Percentiles rank a stretch among this genome's conserved stretches.
These are phyloP conservation scores for Fusarium keratoplasticum DNA, from an alignment of 2,329 filamentous ascomycete genomes.

Conservation along the genomic window DNA sequence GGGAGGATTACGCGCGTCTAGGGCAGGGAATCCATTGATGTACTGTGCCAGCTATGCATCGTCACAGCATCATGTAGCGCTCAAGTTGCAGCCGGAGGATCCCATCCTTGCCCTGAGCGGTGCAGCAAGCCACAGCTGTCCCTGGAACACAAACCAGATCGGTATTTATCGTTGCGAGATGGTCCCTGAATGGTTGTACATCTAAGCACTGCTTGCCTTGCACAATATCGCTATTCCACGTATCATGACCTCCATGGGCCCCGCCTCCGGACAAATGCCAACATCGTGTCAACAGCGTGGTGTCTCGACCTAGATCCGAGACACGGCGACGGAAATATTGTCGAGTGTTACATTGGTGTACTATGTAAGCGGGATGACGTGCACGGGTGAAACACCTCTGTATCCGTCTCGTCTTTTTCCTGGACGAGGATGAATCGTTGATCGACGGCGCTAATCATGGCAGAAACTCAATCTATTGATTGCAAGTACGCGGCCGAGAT, in stretches of 20 bases:
- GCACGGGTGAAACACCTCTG: neutral
- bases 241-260: neutral
- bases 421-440: neutral
- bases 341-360: neutral
- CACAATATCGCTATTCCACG: neutral
- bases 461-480: neutral
- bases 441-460: neutral
- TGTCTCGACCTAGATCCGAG: neutral
- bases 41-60: neutral
- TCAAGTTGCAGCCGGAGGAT: neutral
- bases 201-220: neutral
- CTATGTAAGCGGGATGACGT: neutral
- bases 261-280: neutral
- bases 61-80: neutral
- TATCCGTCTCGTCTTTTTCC: neutral
- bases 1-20: constrained; percentile 4
- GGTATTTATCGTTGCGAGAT: neutral
- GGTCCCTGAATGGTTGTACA: neutral
- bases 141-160: neutral
- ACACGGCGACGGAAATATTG: neutral
- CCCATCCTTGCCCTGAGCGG: neutral
- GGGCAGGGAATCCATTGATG: neutral
- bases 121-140: neutral
- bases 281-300: neutral
- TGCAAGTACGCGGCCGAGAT: neutral